Evolutionary conservation across 192 early-diverging fungal genomes (phyloP).

Genomic region (Umbelopsis sp.): DNA sequence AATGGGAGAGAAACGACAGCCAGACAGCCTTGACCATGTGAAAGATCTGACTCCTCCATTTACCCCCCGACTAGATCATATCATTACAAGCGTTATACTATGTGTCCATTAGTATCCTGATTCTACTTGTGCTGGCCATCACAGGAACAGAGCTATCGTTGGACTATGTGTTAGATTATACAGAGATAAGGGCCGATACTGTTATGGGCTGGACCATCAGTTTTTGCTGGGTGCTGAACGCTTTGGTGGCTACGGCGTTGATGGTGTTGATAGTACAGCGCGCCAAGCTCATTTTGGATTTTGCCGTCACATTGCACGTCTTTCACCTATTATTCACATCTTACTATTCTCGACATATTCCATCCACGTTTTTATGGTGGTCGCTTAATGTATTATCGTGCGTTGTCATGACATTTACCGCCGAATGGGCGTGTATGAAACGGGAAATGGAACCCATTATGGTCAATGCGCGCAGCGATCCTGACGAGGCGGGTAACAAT

Average conservation of each 20-base stretch:
- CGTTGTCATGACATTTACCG: slow-evolving; percentile 69
- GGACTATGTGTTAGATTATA: slow-evolving; percentile 67
- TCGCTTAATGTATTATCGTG: slow-evolving; percentile 51
- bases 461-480: slow-evolving; percentile 24
- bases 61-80: slow-evolving; percentile 44
- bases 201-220: slow-evolving; percentile 70
- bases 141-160: slow-evolving; percentile 67
- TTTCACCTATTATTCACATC: slow-evolving; percentile 66
- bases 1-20: too few relatives aligned
- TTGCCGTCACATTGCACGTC: slow-evolving; percentile 70
- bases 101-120: slow-evolving; percentile 51
- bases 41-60: background rate
- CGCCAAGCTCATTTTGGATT: slow-evolving; percentile 77
- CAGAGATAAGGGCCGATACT: slow-evolving; percentile 60
- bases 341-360: slow-evolving; percentile 62
- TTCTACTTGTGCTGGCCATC: slow-evolving; percentile 55
- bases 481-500: background rate
- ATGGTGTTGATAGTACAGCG: slow-evolving; percentile 72
- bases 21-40: too few relatives aligned
- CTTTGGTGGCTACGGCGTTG: slow-evolving; percentile 51
- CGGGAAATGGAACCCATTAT: slow-evolving; percentile 80
- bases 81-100: slow-evolving; percentile 65
- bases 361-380: slow-evolving; percentile 73
- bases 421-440: slow-evolving; percentile 82
- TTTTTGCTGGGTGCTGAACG: slow-evolving; percentile 68